phyloP scores from a whole-genome alignment of 2,329 filamentous ascomycete species.

The Verticillium longisporum region DNA sequence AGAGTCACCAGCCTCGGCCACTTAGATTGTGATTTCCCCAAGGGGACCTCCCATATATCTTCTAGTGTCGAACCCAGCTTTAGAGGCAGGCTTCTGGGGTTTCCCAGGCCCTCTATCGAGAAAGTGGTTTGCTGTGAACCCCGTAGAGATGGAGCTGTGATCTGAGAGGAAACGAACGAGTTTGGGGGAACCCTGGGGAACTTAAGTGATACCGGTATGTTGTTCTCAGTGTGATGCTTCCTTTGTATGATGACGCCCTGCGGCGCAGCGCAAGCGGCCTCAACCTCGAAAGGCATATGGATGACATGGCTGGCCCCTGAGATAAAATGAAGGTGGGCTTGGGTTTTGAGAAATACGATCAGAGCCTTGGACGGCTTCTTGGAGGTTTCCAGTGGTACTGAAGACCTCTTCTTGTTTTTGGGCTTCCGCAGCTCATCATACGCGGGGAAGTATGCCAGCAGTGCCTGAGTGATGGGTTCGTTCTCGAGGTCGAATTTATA shows the following conservation, averaged over 20 bases:
- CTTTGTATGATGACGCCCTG: conserved; percentile 81
- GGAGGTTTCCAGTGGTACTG: conserved; percentile 5
- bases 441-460: conserved; percentile 74
- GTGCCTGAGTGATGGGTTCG: conserved; percentile 76
- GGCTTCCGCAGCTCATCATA: conserved; percentile 29
- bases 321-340: conserved; percentile 90
- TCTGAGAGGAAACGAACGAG: conserved; percentile 71
- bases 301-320: conserved; percentile 82
- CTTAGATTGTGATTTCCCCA: conserved; percentile 48
- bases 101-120: conserved; percentile 50
- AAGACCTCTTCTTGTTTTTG: conserved; percentile 4
- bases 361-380: conserved; percentile 57
- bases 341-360: conserved; percentile 85
- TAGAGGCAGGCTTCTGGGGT: conserved; percentile 46
- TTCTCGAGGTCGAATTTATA: conserved; percentile 85
- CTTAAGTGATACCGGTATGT: conserved; percentile 45
- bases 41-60: conserved; percentile 48
- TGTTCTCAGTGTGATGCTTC: conserved; percentile 51
- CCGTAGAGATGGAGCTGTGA: conserved; percentile 41
- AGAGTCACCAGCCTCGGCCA: conserved; percentile 76
- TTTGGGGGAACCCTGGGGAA: conserved; percentile 65
- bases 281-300: conserved; percentile 91
- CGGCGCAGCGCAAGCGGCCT: conserved; percentile 75
- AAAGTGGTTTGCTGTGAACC: conserved; percentile 45
- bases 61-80: conserved; percentile 48